phyloP scores from a whole-genome alignment of 495 filamentous ascomycete species.

The Penicillium soppii region DNA sequence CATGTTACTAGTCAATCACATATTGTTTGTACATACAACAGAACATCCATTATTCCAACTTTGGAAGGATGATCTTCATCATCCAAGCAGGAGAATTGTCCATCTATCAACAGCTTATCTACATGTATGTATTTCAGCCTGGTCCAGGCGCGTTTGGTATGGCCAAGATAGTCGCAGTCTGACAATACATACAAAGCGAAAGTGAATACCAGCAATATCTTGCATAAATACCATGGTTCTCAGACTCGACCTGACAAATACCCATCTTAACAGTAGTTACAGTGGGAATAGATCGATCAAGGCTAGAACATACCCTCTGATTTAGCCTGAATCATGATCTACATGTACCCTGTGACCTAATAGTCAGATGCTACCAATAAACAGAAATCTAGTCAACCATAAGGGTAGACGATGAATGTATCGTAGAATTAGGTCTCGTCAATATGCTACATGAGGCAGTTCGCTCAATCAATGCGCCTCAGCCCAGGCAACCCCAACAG shows the following conservation, averaged over 20 bases:
- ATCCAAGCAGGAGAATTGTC: background rate
- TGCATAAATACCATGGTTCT: no score
- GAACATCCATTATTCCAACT: no score
- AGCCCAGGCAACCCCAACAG: conserved; percentile 23
- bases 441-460: conserved; percentile 36
- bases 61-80: no score
- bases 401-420: conserved; percentile 19
- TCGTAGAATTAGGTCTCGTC: conserved; percentile 34
- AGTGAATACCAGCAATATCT: no score
- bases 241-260: no score
- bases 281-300: no score
- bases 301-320: background rate
- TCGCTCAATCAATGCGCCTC: conserved; percentile 29
- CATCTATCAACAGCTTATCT: background rate
- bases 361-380: background rate
- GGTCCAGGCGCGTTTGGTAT: background rate
- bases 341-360: background rate
- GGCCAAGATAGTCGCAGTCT: background rate
- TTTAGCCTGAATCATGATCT: background rate
- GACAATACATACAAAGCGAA: no score
- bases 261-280: no score
- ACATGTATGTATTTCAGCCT: background rate
- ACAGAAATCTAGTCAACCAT: background rate
- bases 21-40: no score
- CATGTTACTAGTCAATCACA: no score